Conservation (phyloP, 768 basidiomycete species). For the Lactarius hengduanensis region DNA sequence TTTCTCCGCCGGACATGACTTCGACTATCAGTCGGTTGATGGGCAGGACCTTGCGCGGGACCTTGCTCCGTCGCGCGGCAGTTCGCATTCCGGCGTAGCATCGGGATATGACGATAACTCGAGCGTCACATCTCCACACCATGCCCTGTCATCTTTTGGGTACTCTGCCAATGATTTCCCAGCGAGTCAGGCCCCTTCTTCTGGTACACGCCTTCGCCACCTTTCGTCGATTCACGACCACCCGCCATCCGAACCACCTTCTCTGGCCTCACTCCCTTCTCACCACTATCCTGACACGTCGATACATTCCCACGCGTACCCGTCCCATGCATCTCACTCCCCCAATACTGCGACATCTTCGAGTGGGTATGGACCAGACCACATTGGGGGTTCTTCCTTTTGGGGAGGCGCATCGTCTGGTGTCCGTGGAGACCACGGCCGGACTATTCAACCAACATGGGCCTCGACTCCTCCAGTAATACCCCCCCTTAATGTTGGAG, state of each 20-base stretch:
- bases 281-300: constrained; percentile 21
- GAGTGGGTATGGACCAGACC: constrained; percentile 15
- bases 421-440: constrained; percentile 18
- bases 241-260: constrained; percentile 13
- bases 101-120: constrained; percentile 28
- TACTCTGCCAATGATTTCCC: constrained; percentile 26
- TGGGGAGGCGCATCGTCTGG: constrained; percentile 17
- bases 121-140: constrained; percentile 24
- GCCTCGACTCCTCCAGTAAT: constrained; percentile 15
- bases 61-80: constrained; percentile 31
- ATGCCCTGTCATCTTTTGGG: constrained; percentile 18
- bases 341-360: constrained; percentile 12
- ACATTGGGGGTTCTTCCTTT: constrained; percentile 9
- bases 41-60: constrained; percentile 32
- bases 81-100: constrained; percentile 27
- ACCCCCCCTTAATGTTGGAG: constrained; percentile 21
- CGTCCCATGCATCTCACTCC: constrained; percentile 20
- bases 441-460: constrained; percentile 20
- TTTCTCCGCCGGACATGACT: constrained; percentile 24
- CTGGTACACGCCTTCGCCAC: constrained; percentile 24
- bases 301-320: constrained; percentile 23
- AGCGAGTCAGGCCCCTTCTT: constrained; percentile 22
- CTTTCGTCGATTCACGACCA: constrained; percentile 27
- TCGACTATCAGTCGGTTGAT: constrained; percentile 44
- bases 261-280: constrained; percentile 17